Evolutionary conservation across 2,329 filamentous ascomycete genomes (phyloP), one percentile per base, ranked within the genome.

Genomic region (Aspergillus nomiae): DNA sequence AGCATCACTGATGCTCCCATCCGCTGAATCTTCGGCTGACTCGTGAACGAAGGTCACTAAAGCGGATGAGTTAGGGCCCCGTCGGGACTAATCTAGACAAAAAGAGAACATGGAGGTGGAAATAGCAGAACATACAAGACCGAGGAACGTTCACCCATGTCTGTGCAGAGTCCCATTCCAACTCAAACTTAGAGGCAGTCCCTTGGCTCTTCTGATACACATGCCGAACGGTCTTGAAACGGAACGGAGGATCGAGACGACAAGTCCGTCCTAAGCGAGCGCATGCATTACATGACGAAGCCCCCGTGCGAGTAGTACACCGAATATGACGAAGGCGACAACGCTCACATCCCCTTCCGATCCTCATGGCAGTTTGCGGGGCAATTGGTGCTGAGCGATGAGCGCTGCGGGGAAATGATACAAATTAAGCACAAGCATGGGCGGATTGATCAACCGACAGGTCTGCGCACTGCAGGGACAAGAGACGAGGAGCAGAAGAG

Each of bases 301-400:
- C 71, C 4, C 72, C 74, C 1, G 62, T 41, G 8, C 66, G 65
- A 51, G 75, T 70, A 8, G 70, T 72, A 53, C 75, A 76, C 57
- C 73, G 72, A 38, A 76, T 74, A 70, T 77, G 75, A 64, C 75
- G 74, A 73, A 73, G 61, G 36, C 74, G 75, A 70, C 75, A 77
- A 64, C 71, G 67, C 65, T 65, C 70, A 71, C 75, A 77, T 61
- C 74, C 75, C 64, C 70, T 73, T 58, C 71, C 70, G 62, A 75
- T 73, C 68, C 73, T 72, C 73, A 75, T 75, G 62, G 64, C 67
- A 68, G 53, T 60, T 46, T 59, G 56, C 56, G 59, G 50, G 60
- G 64, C 51, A 54, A 30, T 41, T 30, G 56, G 41, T 57, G 56
- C 56, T 62, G 58, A 59, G 65, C 55, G 56, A 56, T 63, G 46